Conservation (phyloP, 495 filamentous ascomycete genomes). For the Penicillium taxi region DNA sequence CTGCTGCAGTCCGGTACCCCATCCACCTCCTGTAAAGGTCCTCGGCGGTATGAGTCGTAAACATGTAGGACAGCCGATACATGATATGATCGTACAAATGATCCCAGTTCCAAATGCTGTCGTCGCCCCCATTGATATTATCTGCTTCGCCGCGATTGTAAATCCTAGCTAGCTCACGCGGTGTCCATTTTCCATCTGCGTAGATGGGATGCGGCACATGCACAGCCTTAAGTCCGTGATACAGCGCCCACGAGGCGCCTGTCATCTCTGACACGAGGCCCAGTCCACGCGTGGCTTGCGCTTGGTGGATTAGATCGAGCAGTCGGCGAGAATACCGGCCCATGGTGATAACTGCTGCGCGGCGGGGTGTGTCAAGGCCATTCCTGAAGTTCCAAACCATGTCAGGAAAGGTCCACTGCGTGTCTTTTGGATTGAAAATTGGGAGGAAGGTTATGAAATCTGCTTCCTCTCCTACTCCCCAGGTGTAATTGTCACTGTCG, state of each 20-base stretch:
- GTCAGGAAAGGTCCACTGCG: slow-evolving; percentile 54
- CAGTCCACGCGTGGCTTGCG: slow-evolving; percentile 32
- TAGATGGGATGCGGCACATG: slow-evolving; percentile 54
- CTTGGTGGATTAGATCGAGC: slow-evolving; percentile 18
- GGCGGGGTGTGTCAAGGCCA: slow-evolving; percentile 46
- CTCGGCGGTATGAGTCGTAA: slow-evolving; percentile 20
- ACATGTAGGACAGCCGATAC: slow-evolving; percentile 26
- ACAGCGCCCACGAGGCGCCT: slow-evolving; percentile 53
- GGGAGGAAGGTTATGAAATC: slow-evolving; percentile 66
- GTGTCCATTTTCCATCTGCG: slow-evolving; percentile 39
- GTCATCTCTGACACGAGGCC: slow-evolving; percentile 65
- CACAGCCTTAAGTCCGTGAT: slow-evolving; percentile 58
- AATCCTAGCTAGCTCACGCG: slow-evolving; percentile 15
- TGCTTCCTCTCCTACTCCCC: slow-evolving; percentile 70
- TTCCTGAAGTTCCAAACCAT: slow-evolving; percentile 29
- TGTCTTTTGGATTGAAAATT: slow-evolving; percentile 58
- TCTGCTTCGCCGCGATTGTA: slow-evolving; percentile 19
- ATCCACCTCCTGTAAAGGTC: slow-evolving; percentile 21
- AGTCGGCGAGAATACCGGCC: slow-evolving; percentile 54
- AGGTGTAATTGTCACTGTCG: slow-evolving; percentile 54
- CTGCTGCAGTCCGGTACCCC: slow-evolving; percentile 15
- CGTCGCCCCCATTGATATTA: slow-evolving; percentile 16
- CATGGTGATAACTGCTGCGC: slow-evolving; percentile 60
- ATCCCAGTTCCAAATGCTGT: slow-evolving; percentile 20
- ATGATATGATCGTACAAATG: slow-evolving; percentile 20